phyloP scores from a whole-genome alignment of 2,329 filamentous ascomycete genomes.

The Leptoxyphium fumago region DNA sequence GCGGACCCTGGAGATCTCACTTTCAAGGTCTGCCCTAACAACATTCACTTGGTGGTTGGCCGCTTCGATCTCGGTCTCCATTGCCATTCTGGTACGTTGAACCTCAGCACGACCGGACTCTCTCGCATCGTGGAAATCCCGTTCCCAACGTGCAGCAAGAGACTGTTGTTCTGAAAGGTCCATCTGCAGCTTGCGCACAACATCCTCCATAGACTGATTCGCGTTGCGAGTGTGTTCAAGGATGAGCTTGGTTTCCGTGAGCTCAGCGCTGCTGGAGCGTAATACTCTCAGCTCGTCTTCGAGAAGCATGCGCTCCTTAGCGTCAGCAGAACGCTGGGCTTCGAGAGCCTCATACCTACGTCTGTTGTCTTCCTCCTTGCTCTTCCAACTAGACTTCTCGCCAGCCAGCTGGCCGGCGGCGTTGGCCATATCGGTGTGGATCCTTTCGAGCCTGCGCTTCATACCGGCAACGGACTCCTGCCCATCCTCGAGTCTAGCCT shows the following conservation, averaged over 20 bases:
- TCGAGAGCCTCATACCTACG: conserved; percentile 40
- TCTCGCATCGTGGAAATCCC: conserved; percentile 71
- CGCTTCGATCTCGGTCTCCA: conserved; percentile 69
- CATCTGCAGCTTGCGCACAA: conserved; percentile 21
- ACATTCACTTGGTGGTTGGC: conserved; percentile 78
- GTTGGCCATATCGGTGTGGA: conserved; percentile 75
- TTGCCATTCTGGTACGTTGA: conserved; percentile 59
- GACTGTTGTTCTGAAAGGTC: conserved; percentile 62
- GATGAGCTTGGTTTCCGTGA: conserved; percentile 64
- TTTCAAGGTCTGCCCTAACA: conserved; percentile 67
- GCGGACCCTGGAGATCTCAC: conserved; percentile 58
- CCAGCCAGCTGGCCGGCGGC: conserved; percentile 67
- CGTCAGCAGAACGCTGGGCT: conserved; percentile 33
- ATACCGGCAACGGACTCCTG: conserved; percentile 45
- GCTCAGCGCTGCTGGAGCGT: conserved; percentile 51
- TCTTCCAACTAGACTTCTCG: conserved; percentile 66
- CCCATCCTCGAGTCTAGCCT: conserved; percentile 65
- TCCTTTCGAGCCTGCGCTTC: conserved; percentile 65
- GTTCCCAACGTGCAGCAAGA: conserved; percentile 53
- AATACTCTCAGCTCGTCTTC: conserved; percentile 32
- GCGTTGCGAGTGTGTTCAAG: conserved; percentile 31
- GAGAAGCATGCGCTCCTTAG: conserved; percentile 28
- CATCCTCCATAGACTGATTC: conserved; percentile 14
- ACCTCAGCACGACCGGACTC: conserved; percentile 69
- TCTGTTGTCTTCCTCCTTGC: conserved; percentile 46